A percentile compares a stretch with the other conserved stretches of the same genome.
Evolutionary conservation across 495 filamentous ascomycete genomes (phyloP).

Genomic region (Letharia lupina): DNA sequence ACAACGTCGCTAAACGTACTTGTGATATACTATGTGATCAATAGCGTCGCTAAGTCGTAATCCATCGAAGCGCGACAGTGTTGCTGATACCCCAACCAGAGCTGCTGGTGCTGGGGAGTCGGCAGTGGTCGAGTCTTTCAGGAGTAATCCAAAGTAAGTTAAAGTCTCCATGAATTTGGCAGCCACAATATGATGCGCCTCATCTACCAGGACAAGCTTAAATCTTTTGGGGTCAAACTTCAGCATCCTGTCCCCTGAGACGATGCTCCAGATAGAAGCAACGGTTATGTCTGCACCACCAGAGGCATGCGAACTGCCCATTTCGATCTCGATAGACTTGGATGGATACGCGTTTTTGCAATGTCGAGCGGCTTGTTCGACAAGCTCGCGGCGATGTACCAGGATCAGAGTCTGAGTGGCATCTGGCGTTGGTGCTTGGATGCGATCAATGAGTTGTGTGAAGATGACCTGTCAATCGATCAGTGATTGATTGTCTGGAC

Average conservation of each 20-base stretch:
- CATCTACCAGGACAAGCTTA: constrained; percentile 91
- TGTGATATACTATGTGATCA: constrained; percentile 95
- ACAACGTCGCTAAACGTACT: constrained; percentile 25
- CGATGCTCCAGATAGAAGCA: constrained; percentile 79
- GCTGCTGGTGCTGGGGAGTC: constrained; percentile 43
- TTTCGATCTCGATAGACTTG: constrained; percentile 77
- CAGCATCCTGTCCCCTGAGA: constrained; percentile 58
- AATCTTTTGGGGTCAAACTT: constrained; percentile 76
- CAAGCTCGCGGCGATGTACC: constrained; percentile 87
- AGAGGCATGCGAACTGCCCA: constrained; percentile 65
- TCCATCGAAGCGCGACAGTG: constrained; percentile 82
- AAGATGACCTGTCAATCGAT: constrained; percentile 65
- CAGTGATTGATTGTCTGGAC: constrained; percentile 1
- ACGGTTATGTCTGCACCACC: constrained; percentile 86
- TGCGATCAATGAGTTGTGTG: constrained; percentile 81
- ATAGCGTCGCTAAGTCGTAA: constrained; percentile 79
- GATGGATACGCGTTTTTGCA: constrained; percentile 72
- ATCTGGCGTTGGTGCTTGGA: constrained; percentile 46
- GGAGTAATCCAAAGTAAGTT: constrained; percentile 60
- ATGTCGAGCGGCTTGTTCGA: constrained; percentile 84
- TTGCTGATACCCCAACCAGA: constrained; percentile 88
- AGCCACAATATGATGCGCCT: constrained; percentile 96
- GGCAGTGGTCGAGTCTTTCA: constrained; percentile 31
- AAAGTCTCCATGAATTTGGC: constrained; percentile 63
- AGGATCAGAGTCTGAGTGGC: constrained; percentile 82